A percentile compares a stretch with the other conserved stretches of the same genome.
Evolutionary conservation across 2,329 filamentous ascomycete species (phyloP).

Genomic region (Aschersonia sp.): DNA sequence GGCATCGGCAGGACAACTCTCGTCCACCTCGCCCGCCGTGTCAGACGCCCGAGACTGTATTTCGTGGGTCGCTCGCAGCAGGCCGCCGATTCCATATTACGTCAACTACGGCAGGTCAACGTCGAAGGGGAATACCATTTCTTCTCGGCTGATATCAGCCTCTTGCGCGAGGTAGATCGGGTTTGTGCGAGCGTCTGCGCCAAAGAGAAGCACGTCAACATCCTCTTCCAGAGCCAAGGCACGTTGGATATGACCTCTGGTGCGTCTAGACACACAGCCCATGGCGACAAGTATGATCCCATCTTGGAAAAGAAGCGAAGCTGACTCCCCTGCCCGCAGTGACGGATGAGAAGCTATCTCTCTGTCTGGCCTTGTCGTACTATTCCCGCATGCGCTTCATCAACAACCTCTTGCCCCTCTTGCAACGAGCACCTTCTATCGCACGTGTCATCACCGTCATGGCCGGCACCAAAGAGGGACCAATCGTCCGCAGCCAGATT

Average conservation of each 20-base stretch:
- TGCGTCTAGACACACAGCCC: background rate
- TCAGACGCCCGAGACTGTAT: constrained; percentile 28
- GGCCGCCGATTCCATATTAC: background rate
- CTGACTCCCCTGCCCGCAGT: constrained; percentile 14
- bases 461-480: constrained; percentile 29
- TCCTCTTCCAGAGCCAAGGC: constrained; percentile 26
- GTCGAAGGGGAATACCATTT: constrained; percentile 21
- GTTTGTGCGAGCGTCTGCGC: constrained; percentile 25
- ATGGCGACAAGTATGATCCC: too few relatives aligned
- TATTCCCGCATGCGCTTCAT: constrained; percentile 41
- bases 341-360: constrained; percentile 39
- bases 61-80: constrained; percentile 24
- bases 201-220: constrained; percentile 24
- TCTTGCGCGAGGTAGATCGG: constrained; percentile 31
- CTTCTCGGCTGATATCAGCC: constrained; percentile 28
- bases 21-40: constrained; percentile 24
- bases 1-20: constrained; percentile 33
- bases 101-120: background rate
- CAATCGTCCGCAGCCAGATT: constrained; percentile 26
- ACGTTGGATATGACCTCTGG: background rate
- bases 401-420: constrained; percentile 37
- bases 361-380: constrained; percentile 32
- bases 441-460: constrained; percentile 33
- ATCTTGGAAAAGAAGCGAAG: too few relatives aligned
- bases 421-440: constrained; percentile 19